Evolutionary conservation across 2,329 filamentous ascomycete species (phyloP), one percentile per base, ranked within the genome.

Genomic region (Aspergillus persii): DNA sequence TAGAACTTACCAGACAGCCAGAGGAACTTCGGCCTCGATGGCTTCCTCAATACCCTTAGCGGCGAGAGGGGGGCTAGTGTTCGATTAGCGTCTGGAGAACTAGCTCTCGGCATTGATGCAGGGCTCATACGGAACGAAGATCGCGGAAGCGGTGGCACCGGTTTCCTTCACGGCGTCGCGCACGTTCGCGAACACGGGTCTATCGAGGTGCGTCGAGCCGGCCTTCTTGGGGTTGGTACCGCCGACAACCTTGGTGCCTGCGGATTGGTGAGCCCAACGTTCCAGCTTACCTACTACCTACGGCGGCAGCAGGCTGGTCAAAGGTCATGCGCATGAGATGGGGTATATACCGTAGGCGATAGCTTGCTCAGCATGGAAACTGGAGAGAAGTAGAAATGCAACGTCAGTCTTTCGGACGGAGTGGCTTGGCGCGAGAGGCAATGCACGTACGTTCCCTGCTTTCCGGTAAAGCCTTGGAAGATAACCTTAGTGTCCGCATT

Each of bases 221-320:
- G 95, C 95, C 84, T 99, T 99, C 86, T 96, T 98, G 76, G 95
- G 95, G 84, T 98, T 98, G 74, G 94, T 98, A 76, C 95, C 95
- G 78, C 95, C 95, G 68, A 99, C 92, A 68, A 99, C 92, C 77
- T 96, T 94, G 71, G 95, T 99, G 77, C 94, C 92, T 96, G 71
- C 63, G 54, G 39, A 54, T 1, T 56, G 62, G 67, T 78, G 56
- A 75, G 66, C 61, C 48, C 52, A 48, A 63, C 61, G 61, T 59
- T 44, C 53, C 46, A 44, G 36, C n/a, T 23, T 23, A 23, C 18
- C 18, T 23, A 23, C 18, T 18, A 58, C 29, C 51, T 39, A 47
- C 47, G n/a, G 12, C 8, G 15, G 4, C 29, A 46, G 11, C 7
- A 59, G 33, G 39, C 53, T 47, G 60, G 53, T 58, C 5, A 27